Evolutionary conservation across 192 early-diverging fungal species (phyloP), one percentile per base, ranked within the genome.

Genomic region (Mortierella claussenii): DNA sequence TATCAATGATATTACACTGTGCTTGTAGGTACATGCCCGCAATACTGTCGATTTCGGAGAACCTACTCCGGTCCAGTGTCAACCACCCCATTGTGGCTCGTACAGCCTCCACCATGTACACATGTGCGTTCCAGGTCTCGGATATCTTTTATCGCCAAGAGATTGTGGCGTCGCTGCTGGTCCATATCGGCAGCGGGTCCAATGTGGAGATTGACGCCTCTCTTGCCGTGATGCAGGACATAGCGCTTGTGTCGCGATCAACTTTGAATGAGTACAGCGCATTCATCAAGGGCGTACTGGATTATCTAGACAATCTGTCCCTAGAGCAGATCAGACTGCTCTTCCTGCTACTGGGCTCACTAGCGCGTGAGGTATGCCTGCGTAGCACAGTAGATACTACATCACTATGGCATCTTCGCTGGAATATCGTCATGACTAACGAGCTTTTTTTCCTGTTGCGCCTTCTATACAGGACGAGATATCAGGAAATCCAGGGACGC

Each of bases 131-230:
- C 55, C 81, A 79, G 21, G 68, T 83, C 15, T 89, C 87, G 49
- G 90, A 89, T 43, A 78, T 82, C 34, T 90, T 89, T 58, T 84
- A 92, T 64, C 88, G 89, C n/a, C 91, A 91, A 54, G 92, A 94
- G 78, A 90, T 92, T 24, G 78, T 92, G 43, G 89, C 86, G n/a
- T 87, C 87, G n/a, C 65, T 94, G 31, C 89, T 91, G 1, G 87
- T 88, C 18, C 92, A 94, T 57, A 89, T 94, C 43, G 92, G 91
- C 37, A 92, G 91, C 48, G 90, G 90, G 9, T 82, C 75, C 18
- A 54, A 56, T 10, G 69, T 81, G 55, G 90, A 92, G 50, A 82
- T 91, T 21, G 86, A 91, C 65, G 85, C 89, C 1, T 87, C 91
- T 0, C 45, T 91, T 15, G 70, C 79, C 9, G 85, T 88, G 2